Evolutionary conservation across 495 filamentous ascomycete genomes (phyloP), one percentile per base, ranked within the genome.

Genomic region (Penicillium macrosclerotiorum): DNA sequence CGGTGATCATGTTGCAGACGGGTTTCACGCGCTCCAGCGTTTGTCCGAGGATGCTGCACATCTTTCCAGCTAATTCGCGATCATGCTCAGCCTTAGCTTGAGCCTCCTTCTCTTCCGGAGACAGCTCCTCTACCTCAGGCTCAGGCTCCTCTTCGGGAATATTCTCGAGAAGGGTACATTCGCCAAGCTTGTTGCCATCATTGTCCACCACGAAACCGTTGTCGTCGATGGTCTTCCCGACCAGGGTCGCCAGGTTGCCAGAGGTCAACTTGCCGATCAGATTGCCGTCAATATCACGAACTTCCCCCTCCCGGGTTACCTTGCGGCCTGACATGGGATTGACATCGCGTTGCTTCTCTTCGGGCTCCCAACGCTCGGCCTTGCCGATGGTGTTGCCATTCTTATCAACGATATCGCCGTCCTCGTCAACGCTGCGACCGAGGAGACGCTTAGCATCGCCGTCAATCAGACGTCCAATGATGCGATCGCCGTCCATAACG

Each of bases 1-100:
- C 84, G 3, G 80, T 84, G 67, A 95, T 95, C 77, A 89, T 81
- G 63, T 89, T 89, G 77, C 85, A 85, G 51, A 96, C 77, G 3
- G 91, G 91, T 52, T 85, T 80, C 57, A 96, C 79, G 53, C 81
- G 83, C 45, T 95, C 90, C 1, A 95, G 71, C 3, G 88, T 89
- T 60, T 89, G 83, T 46, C 79, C 72, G 54, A 95, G 79, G 63
- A 90, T 89, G 38, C 59, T 64, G 6, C 75, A 63, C 78, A 96
- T 89, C 74, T 88, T 86, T 30, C 79, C 75, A 0, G 91, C 91
- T 39, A 95, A 73, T 67, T 90, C 79, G 35, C 67, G 72, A 58
- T 94, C 88, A 36, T 83, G 68, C 57, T 86, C 83, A 2, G 72
- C 66, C 62, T 83, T 75, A 40, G 76, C 71, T 18, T 79, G 72